Base-by-base conservation (phyloP, 441 rosid genomes). In the Viola pubescens region DNA sequence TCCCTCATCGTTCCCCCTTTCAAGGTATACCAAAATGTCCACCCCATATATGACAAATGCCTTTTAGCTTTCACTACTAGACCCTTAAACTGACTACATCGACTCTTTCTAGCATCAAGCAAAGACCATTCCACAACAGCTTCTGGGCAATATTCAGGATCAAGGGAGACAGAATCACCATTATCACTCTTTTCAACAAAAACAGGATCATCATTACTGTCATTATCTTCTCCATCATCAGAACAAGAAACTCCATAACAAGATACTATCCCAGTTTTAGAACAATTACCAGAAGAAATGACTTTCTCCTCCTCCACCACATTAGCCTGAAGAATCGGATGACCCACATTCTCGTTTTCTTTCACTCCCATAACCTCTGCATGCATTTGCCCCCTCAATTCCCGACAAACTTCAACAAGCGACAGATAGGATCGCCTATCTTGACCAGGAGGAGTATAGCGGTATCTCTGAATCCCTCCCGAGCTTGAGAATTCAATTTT, bases 331-430 rank as follows among this genome's bases (percentile, higher is more conserved):
- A 6, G 9, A 7, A 26, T 13, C 2, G 54, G 38, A 5, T 63
- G 49, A 9, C 4, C 49, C 9, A 7, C 34, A 26, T 26, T 26
- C 34, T 26, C 34, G 34, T 26, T 26, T 26, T 26, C 34, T 26
- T 26, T 26, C 34, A 26, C 34, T 46, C 49, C 49, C 4, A 10
- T 7, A 12, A 46, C 1, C n/a, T 46, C 49, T 4, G n/a, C 49
- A 12, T 8, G 49, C 11, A 5, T 10, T 8, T 6, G 49, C 4
- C 38, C 4, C 48, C 50, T 16, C 65, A 6, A 38, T 70, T 63
- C 12, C n/a, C 40, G 34, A 37, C 76, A 74, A 48, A 60, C 60
- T 8, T 48, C 59, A 11, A 54, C 39, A 58, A 78, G 77, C 40
- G 82, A 78, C 46, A 56, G 9, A 45, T 64, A 71, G 37, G 3